phyloP scores from a whole-genome alignment of 75 land plant species.

The Larix kaempferi region DNA sequence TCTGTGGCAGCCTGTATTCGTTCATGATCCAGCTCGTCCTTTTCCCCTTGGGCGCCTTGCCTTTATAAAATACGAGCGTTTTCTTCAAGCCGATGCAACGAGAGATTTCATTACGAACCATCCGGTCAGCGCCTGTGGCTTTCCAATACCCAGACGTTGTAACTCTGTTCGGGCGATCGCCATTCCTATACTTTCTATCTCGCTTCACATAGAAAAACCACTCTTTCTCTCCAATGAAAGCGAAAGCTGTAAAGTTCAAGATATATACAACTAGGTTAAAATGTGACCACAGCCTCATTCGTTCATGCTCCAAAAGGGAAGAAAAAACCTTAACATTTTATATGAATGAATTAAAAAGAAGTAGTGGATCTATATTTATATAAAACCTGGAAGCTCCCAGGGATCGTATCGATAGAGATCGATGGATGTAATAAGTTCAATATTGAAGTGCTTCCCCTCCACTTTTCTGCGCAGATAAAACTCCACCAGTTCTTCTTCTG shows the following conservation, averaged over 20 bases:
- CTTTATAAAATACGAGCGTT: slow-evolving; percentile 74
- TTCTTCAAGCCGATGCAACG: slow-evolving; percentile 64
- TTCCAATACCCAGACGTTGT: slow-evolving; percentile 80
- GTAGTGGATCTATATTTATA: no score
- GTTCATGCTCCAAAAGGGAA: not conserved
- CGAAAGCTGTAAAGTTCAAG: slow-evolving; percentile 23
- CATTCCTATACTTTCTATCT: slow-evolving; percentile 66
- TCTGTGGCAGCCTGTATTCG: slow-evolving; percentile 66
- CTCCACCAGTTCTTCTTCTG: slow-evolving; percentile 74
- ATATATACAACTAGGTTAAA: slow-evolving; percentile 1
- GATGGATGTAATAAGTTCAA: slow-evolving; percentile 60
- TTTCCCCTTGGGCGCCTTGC: slow-evolving; percentile 69
- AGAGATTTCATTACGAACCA: slow-evolving; percentile 36
- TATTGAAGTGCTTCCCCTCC: slow-evolving; percentile 51
- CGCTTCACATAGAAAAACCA: slow-evolving; percentile 80
- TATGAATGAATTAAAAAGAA: no score
- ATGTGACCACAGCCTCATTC: no score
- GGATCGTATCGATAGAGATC: slow-evolving; percentile 76
- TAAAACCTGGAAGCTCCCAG: slow-evolving; percentile 78
- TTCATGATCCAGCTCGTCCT: slow-evolving; percentile 80
- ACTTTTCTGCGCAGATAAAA: slow-evolving; percentile 71
- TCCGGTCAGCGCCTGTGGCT: slow-evolving; percentile 75
- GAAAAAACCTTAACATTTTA: not conserved
- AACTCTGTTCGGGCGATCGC: slow-evolving; percentile 70
- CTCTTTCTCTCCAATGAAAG: slow-evolving; percentile 69